A percentile compares a stretch with the other conserved stretches of the same genome.
These are phyloP conservation scores for Nicotiana tabacum DNA, from an alignment of 257 asterid genomes.

Conservation along the genomic window DNA sequence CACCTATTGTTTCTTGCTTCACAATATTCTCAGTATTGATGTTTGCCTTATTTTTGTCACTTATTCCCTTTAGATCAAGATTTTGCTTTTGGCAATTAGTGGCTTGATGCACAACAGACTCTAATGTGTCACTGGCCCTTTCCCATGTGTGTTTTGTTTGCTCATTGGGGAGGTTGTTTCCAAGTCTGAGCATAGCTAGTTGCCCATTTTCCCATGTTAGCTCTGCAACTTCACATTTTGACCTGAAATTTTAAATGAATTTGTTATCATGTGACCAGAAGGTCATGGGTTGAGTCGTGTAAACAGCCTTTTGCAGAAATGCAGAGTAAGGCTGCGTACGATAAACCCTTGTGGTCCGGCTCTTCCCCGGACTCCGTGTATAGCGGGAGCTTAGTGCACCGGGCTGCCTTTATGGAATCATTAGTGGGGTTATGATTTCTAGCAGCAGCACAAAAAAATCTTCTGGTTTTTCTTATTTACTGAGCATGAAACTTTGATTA, in stretches of 20 bases:
- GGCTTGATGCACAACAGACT: constrained; percentile 55
- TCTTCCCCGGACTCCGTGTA: no score
- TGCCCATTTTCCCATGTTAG: constrained; percentile 68
- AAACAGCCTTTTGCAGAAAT: no score
- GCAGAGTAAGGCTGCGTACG: no score
- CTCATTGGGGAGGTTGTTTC: neutral
- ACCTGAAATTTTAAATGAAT: constrained; percentile 26
- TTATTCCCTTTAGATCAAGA: neutral
- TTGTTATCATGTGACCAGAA: no score
- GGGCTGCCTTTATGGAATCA: no score
- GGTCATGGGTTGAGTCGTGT: no score
- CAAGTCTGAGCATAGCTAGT: constrained; percentile 32
- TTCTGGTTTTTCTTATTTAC: no score
- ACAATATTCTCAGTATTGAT: neutral
- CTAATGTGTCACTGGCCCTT: constrained; percentile 38
- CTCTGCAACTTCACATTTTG: constrained; percentile 40
- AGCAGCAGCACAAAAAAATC: no score
- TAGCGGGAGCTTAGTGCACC: no score
- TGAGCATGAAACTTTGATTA: neutral
- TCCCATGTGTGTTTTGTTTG: constrained; percentile 25
- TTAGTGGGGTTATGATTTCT: no score
- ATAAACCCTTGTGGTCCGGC: no score
- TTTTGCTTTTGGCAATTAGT: constrained; percentile 6
- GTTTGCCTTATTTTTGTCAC: neutral
- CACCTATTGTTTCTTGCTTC: neutral